Evolutionary conservation across 2,329 filamentous ascomycete species (phyloP).

Genomic region (Apiospora sp.): DNA sequence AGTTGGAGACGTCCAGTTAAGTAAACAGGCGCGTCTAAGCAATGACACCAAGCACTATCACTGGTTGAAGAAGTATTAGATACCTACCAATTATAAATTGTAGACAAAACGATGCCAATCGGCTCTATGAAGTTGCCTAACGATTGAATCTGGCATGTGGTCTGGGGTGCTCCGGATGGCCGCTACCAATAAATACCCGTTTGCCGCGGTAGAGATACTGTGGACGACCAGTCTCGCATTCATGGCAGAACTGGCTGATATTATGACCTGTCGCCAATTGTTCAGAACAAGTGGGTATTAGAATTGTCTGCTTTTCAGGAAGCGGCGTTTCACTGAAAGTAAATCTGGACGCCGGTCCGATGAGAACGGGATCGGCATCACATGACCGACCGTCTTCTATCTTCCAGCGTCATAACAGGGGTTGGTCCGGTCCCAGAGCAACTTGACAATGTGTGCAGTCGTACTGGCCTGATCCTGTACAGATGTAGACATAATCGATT

Average conservation of each 20-base stretch:
- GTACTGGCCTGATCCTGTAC: too few species aligned
- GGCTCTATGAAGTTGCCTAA: background rate
- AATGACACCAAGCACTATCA: background rate
- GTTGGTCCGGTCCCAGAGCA: too few species aligned
- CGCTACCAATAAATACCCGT: background rate
- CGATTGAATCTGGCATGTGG: background rate
- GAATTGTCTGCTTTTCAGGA: too few species aligned
- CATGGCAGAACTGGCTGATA: background rate
- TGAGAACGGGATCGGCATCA: too few species aligned
- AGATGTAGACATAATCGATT: too few species aligned
- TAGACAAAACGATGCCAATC: background rate
- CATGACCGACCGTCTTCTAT: too few species aligned
- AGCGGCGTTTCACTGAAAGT: too few species aligned
- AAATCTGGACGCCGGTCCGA: too few species aligned
- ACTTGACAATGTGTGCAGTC: too few species aligned
- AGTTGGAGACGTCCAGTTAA: background rate
- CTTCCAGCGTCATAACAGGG: too few species aligned
- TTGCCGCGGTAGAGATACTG: background rate
- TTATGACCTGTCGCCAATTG: background rate
- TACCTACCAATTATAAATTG: background rate
- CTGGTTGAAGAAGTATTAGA: background rate
- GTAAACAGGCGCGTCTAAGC: background rate
- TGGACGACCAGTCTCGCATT: background rate
- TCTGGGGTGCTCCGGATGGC: background rate
- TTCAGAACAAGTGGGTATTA: too few species aligned